Conservation (phyloP, 1,139 yeast genomes). For the Kurtzmaniella quercitrusa region DNA sequence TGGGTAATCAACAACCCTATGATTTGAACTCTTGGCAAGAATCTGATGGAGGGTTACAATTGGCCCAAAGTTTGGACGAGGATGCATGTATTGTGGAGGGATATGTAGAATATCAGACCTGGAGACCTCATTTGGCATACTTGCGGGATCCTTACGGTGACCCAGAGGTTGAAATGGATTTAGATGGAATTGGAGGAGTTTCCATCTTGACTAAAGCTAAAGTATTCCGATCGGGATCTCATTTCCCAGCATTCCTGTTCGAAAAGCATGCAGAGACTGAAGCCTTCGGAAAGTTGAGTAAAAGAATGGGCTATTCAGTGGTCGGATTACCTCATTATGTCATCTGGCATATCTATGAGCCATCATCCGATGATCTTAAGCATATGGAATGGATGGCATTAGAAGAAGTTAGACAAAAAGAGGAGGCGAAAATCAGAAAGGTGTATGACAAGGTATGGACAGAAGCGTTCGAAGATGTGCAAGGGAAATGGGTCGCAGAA, state of each 20-base stretch:
- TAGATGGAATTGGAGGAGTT: constrained; percentile 91
- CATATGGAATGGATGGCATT: constrained; percentile 98
- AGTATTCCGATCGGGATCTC: constrained; percentile 76
- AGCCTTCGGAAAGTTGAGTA: constrained; percentile 84
- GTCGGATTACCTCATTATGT: constrained; percentile 87
- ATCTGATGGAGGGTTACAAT: constrained; percentile 73
- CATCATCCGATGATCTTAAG: constrained; percentile 78
- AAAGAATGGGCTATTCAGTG: constrained; percentile 76
- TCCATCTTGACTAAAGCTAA: constrained; percentile 76
- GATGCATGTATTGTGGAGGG: constrained; percentile 92
- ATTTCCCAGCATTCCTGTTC: constrained; percentile 87
- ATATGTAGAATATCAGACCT: constrained; percentile 85
- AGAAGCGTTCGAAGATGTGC: constrained; percentile 72
- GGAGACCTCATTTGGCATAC: constrained; percentile 90
- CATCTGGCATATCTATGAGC: constrained; percentile 91
- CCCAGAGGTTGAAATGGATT: constrained; percentile 79
- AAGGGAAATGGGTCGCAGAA: constrained; percentile 64
- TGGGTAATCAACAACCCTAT: constrained; percentile 85
- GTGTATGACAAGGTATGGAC: constrained; percentile 74
- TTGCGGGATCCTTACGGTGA: constrained; percentile 84
- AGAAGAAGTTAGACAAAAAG: constrained; percentile 73
- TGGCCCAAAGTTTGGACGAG: constrained; percentile 74
- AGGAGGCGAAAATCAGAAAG: constrained; percentile 61
- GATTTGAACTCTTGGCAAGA: constrained; percentile 92
- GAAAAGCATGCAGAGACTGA: constrained; percentile 92